phyloP scores from a whole-genome alignment of 176 grass and related monocot species.

The Musa beccarii region DNA sequence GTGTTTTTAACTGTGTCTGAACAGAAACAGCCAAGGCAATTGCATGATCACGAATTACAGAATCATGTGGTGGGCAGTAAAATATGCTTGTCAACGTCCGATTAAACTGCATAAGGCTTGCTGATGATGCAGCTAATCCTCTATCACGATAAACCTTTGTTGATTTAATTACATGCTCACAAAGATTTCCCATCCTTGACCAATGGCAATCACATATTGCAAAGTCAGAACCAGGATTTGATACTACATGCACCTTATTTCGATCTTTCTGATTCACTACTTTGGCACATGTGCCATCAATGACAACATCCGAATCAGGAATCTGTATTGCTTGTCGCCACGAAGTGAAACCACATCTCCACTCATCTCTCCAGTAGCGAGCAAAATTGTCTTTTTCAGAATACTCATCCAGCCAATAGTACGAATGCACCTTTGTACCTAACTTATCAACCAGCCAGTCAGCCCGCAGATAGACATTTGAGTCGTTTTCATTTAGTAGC shows the following conservation, averaged over 20 bases:
- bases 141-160: constrained; percentile 54
- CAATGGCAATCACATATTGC: constrained; percentile 79
- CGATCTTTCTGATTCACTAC: constrained; percentile 55
- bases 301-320: constrained; percentile 50
- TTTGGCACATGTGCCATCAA: constrained; percentile 47
- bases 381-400: constrained; percentile 69
- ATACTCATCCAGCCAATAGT: constrained; percentile 80
- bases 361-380: constrained; percentile 81
- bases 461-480: constrained; percentile 49
- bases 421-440: constrained; percentile 80
- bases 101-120: constrained; percentile 53
- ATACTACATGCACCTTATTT: constrained; percentile 48
- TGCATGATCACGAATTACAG: constrained; percentile 64
- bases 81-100: constrained; percentile 58
- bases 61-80: constrained; percentile 59
- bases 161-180: constrained; percentile 64
- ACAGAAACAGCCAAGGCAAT: constrained; percentile 65
- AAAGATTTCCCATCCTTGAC: constrained; percentile 76
- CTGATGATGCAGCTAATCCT: constrained; percentile 47
- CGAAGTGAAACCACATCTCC: constrained; percentile 53
- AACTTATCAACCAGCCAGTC: constrained; percentile 86
- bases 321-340: constrained; percentile 53
- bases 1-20: constrained; percentile 49
- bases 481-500: constrained; percentile 56
- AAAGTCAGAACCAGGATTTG: constrained; percentile 74